Conservation (phyloP, 2,329 filamentous ascomycete genomes). For the Pseudogymnoascus sp. region DNA sequence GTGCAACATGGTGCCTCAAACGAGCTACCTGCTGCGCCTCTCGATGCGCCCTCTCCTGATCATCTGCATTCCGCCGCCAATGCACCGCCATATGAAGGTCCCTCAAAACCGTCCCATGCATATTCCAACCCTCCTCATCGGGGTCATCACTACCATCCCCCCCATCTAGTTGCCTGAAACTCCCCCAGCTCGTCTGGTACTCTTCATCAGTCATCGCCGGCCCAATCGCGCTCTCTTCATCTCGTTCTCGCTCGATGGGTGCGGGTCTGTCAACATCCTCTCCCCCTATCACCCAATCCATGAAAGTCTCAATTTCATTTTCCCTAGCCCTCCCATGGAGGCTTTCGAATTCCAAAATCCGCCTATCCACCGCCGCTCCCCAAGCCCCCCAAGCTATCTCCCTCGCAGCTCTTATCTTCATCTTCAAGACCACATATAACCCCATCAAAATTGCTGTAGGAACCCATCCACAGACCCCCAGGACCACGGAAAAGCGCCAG, state of each 20-base stretch:
- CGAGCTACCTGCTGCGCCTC: background rate
- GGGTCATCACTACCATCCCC: background rate
- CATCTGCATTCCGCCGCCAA: constrained; percentile 1
- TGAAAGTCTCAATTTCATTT: background rate
- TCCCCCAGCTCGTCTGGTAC: background rate
- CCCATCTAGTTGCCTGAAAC: background rate
- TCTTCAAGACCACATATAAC: background rate
- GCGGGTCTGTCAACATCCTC: background rate
- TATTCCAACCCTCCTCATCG: background rate
- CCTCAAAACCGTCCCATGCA: background rate
- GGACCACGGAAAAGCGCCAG: background rate
- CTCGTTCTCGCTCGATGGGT: background rate
- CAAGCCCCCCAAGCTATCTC: background rate
- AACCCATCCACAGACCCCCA: background rate
- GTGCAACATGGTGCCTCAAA: background rate
- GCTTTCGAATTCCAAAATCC: constrained; percentile 1
- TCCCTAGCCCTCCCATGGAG: background rate
- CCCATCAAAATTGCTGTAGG: background rate
- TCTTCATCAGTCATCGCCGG: background rate
- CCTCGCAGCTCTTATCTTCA: background rate
- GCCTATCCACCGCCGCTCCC: background rate
- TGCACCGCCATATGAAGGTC: constrained; percentile 1
- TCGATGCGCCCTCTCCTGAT: background rate
- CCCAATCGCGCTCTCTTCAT: constrained; percentile 2
- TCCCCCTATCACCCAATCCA: background rate